These are phyloP conservation scores for Ailanthus altissimus DNA, from an alignment of 345 rosid genomes.

Conservation along the genomic window DNA sequence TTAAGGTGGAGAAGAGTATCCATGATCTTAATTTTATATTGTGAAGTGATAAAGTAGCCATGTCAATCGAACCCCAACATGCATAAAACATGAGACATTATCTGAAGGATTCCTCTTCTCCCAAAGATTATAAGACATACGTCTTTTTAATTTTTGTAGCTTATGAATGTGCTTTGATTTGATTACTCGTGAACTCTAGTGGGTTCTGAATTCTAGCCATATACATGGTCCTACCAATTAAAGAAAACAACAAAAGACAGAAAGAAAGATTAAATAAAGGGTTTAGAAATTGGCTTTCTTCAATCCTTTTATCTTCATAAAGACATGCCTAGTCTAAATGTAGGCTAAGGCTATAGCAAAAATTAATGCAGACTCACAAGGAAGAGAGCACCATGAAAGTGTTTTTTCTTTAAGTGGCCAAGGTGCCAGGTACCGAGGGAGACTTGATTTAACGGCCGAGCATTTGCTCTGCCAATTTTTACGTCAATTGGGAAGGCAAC, in stretches of 20 bases:
- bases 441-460: slow-evolving; percentile 38
- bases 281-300: background rate
- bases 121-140: slow-evolving; percentile 4
- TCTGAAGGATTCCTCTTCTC: slow-evolving; percentile 17
- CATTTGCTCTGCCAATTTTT: background rate
- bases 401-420: background rate
- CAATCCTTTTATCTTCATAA: background rate
- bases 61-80: slow-evolving; percentile 13
- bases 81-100: slow-evolving; percentile 7
- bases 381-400: background rate
- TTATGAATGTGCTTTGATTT: slow-evolving; percentile 29
- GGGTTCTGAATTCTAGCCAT: slow-evolving; percentile 4
- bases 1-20: background rate
- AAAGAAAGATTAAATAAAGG: slow-evolving; percentile 5
- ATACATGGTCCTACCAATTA: slow-evolving; percentile 31
- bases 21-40: background rate
- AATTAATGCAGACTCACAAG: slow-evolving; percentile 24
- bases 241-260: slow-evolving; percentile 23
- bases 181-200: slow-evolving; percentile 28
- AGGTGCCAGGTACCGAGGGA: slow-evolving; percentile 42
- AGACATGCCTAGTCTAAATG: slow-evolving; percentile 19
- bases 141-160: background rate
- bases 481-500: slow-evolving; percentile 13
- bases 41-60: background rate
- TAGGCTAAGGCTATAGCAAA: slow-evolving; percentile 19